These are phyloP conservation scores for Solanum chilense DNA, from an alignment of 257 asterid species.

Conservation along the genomic window DNA sequence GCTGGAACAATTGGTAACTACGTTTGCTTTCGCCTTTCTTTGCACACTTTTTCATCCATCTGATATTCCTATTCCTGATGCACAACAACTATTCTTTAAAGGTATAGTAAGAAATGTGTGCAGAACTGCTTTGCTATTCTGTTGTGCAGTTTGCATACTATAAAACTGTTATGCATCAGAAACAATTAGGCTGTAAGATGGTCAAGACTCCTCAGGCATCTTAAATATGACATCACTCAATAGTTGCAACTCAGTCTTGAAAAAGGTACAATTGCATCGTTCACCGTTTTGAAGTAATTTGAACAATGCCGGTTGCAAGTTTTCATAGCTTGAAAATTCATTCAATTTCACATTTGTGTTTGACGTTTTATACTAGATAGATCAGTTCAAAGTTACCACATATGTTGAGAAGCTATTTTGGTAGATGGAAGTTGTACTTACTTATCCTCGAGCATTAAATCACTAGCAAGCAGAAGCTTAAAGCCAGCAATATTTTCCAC, in stretches of 20 bases:
- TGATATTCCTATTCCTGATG: background rate
- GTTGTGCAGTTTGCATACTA: background rate
- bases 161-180: background rate
- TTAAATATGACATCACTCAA: background rate
- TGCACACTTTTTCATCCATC: background rate
- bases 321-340: background rate
- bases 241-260: background rate
- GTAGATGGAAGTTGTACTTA: slow-evolving; percentile 20
- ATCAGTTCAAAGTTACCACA: background rate
- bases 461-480: slow-evolving; percentile 56
- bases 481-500: slow-evolving; percentile 92
- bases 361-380: background rate
- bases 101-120: background rate
- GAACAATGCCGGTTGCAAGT: background rate
- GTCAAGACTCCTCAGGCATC: background rate
- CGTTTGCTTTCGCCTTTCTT: background rate
- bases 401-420: background rate
- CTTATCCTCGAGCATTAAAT: slow-evolving; percentile 59
- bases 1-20: background rate
- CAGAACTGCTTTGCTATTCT: background rate
- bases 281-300: background rate
- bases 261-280: background rate
- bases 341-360: background rate
- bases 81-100: background rate
- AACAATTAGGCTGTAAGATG: background rate